Conservation (phyloP, 768 basidiomycete genomes). For the Serendipita indica region DNA sequence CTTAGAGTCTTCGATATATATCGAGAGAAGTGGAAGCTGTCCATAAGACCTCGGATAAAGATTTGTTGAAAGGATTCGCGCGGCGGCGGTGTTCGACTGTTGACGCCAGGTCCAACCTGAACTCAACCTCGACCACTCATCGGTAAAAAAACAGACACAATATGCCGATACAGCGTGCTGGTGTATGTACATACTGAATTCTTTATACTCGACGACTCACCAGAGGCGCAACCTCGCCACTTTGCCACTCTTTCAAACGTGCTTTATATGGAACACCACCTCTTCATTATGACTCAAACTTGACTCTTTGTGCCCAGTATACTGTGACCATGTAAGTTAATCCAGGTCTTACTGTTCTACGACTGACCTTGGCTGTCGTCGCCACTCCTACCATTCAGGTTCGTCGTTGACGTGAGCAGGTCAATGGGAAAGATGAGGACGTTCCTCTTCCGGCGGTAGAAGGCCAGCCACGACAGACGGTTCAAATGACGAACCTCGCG, state of each 20-base stretch:
- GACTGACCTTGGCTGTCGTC: background rate
- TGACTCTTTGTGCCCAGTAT: too few species aligned
- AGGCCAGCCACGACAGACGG: constrained; percentile 33
- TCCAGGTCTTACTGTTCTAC: too few species aligned
- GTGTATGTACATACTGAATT: constrained; percentile 33
- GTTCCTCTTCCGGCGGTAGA: constrained; percentile 42
- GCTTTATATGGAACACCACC: constrained; percentile 15
- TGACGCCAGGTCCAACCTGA: too few species aligned
- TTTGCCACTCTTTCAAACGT: background rate
- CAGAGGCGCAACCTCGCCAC: background rate
- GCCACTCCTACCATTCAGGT: constrained; percentile 21
- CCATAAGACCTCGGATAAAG: too few species aligned
- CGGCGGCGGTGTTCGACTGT: too few species aligned
- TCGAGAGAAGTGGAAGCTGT: too few species aligned
- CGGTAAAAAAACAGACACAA: too few species aligned
- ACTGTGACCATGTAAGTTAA: constrained; percentile 51
- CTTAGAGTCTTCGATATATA: too few species aligned
- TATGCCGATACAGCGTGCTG: constrained; percentile 70
- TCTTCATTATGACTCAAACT: background rate
- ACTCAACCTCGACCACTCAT: too few species aligned
- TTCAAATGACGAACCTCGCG: constrained; percentile 63
- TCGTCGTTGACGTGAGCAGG: constrained; percentile 74
- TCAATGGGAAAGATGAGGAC: constrained; percentile 60
- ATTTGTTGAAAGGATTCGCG: too few species aligned
- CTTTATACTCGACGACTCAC: background rate